phyloP scores from a whole-genome alignment of 805 yeast genomes.

The Candida methanosorbosa region DNA sequence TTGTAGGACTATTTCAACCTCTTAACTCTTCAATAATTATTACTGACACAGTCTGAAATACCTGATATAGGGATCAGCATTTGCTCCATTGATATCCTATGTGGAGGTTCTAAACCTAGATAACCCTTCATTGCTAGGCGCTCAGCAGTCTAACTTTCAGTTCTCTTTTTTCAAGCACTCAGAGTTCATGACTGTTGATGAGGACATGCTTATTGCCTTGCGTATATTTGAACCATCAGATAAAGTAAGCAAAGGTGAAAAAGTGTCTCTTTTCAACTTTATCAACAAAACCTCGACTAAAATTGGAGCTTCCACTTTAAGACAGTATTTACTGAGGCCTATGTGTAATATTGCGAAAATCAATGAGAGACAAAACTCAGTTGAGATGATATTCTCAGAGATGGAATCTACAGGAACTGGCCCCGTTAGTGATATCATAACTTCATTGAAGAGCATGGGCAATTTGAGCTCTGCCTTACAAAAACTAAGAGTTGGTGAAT shows the following conservation, averaged over 20 bases:
- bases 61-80: too few relatives aligned
- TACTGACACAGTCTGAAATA: too few relatives aligned
- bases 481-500: slow-evolving; percentile 18
- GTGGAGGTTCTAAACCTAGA: too few relatives aligned
- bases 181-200: too few relatives aligned
- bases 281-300: slow-evolving; percentile 19
- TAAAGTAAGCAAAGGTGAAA: slow-evolving; percentile 7
- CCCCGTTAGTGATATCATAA: slow-evolving; percentile 11
- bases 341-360: slow-evolving; percentile 18
- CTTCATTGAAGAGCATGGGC: slow-evolving; percentile 16
- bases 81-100: too few relatives aligned
- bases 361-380: slow-evolving; percentile 19
- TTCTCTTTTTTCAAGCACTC: too few relatives aligned
- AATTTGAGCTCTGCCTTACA: slow-evolving; percentile 18
- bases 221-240: slow-evolving; percentile 12
- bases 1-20: too few relatives aligned
- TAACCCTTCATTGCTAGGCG: too few relatives aligned
- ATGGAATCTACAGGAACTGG: slow-evolving; percentile 1
- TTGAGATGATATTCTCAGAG: slow-evolving; percentile 16
- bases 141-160: too few relatives aligned
- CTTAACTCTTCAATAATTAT: too few relatives aligned
- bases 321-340: slow-evolving; percentile 28
- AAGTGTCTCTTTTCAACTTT: slow-evolving; percentile 11
- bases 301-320: slow-evolving; percentile 21
- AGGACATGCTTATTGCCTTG: too few relatives aligned